These are phyloP conservation scores for Juncus inflexus DNA, from an alignment of 176 grass and related monocot species.

Conservation along the genomic window DNA sequence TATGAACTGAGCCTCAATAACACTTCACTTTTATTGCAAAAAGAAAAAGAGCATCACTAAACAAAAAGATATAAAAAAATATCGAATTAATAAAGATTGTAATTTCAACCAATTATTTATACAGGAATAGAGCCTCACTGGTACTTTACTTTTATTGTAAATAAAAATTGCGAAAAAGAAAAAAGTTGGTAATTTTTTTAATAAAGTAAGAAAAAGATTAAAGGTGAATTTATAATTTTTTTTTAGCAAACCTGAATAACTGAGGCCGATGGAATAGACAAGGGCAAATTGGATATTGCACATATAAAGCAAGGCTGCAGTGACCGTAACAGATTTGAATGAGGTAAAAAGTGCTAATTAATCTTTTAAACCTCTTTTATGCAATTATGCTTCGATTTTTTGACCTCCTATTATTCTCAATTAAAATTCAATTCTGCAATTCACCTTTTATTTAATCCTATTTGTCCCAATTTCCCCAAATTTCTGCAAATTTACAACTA, in stretches of 20 bases:
- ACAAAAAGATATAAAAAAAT: too few relatives aligned
- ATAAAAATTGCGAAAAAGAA: background rate
- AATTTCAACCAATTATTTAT: too few relatives aligned
- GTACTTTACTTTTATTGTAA: slow-evolving; percentile 65
- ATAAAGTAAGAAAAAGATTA: background rate
- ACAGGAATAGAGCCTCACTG: slow-evolving; percentile 64
- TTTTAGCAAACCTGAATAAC: slow-evolving; percentile 57
- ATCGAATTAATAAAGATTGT: too few relatives aligned
- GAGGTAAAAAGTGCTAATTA: background rate
- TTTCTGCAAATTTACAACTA: slow-evolving; percentile 12
- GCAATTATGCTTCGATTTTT: too few relatives aligned
- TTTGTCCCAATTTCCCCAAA: too few relatives aligned
- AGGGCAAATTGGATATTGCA: slow-evolving; percentile 76
- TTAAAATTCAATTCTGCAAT: background rate
- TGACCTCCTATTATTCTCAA: background rate
- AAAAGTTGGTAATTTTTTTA: too few relatives aligned
- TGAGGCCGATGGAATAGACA: slow-evolving; percentile 58
- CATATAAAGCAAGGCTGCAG: slow-evolving; percentile 46
- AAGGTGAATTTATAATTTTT: background rate
- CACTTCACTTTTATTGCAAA: too few relatives aligned
- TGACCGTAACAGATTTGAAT: slow-evolving; percentile 36
- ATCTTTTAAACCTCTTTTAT: too few relatives aligned
- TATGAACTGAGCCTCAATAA: too few relatives aligned
- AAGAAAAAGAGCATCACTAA: slow-evolving; percentile 79
- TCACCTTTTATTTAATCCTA: too few relatives aligned